Conservation (phyloP, 2,329 filamentous ascomycete genomes). For the Xylariaceae sp. region DNA sequence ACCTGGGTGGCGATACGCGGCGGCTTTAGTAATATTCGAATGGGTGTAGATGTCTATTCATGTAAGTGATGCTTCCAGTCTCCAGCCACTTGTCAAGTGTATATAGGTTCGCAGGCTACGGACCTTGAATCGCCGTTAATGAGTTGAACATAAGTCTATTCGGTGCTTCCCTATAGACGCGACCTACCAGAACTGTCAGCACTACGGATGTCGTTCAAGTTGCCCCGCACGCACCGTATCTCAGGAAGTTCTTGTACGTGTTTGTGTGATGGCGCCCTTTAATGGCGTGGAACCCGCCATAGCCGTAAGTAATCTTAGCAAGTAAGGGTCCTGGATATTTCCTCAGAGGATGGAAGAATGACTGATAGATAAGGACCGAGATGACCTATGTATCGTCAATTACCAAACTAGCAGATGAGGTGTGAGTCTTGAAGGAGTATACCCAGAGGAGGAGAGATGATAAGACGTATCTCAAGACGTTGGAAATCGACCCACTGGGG, state of each 20-base stretch:
- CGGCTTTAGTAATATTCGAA: conserved; percentile 4
- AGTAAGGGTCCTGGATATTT: not conserved
- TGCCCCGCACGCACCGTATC: not conserved
- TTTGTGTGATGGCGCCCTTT: not conserved
- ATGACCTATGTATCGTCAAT: too few relatives aligned
- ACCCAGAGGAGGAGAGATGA: too few relatives aligned
- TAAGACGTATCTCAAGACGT: too few relatives aligned
- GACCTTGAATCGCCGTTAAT: conserved; percentile 10
- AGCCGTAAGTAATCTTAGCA: not conserved
- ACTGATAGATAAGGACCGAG: not conserved
- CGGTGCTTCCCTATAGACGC: conserved; percentile 9
- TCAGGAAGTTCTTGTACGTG: not conserved
- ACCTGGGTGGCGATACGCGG: conserved; percentile 5
- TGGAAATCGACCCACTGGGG: too few relatives aligned
- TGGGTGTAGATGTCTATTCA: conserved; percentile 16
- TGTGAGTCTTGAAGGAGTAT: too few relatives aligned
- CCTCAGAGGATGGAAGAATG: not conserved
- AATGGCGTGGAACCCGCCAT: not conserved
- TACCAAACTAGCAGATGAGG: too few relatives aligned
- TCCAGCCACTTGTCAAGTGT: too few relatives aligned
- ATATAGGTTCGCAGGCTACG: too few relatives aligned
- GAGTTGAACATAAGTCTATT: conserved; percentile 18
- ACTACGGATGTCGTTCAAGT: not conserved
- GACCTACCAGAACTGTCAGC: not conserved
- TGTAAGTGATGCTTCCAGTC: too few relatives aligned